Evolutionary conservation across 345 rosid species (phyloP).

Genomic region (Salix viminalis): DNA sequence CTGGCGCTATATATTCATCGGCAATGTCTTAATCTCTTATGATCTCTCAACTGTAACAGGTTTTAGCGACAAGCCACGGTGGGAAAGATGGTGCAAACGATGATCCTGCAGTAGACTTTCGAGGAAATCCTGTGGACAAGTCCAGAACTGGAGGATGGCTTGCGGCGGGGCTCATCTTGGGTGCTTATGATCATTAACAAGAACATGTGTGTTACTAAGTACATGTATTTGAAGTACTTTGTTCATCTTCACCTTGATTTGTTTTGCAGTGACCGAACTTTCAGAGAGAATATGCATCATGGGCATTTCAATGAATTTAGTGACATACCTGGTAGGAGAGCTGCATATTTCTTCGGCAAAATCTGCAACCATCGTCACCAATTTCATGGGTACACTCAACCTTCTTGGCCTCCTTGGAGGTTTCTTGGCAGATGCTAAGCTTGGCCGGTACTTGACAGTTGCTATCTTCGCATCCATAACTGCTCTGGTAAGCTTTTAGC

Average conservation of each 20-base stretch:
- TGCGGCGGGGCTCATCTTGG: conserved; percentile 84
- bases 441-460: conserved; percentile 76
- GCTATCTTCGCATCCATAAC: conserved; percentile 59
- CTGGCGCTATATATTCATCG: no score
- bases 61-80: conserved; percentile 42
- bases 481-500: conserved; percentile 46
- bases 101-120: conserved; percentile 44
- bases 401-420: conserved; percentile 85
- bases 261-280: conserved; percentile 64
- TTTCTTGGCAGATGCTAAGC: conserved; percentile 85
- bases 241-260: neutral
- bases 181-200: conserved; percentile 26
- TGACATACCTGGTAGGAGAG: conserved; percentile 74
- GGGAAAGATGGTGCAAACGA: conserved; percentile 33
- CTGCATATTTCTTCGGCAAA: conserved; percentile 72
- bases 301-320: conserved; percentile 89
- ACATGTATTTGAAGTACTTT: neutral
- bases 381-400: conserved; percentile 90
- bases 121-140: conserved; percentile 67
- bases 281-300: conserved; percentile 88
- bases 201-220: neutral
- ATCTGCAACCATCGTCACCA: conserved; percentile 79
- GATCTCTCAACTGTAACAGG: conserved; percentile 26
- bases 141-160: conserved; percentile 88
- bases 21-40: neutral